Base-by-base conservation (phyloP, 805 yeast genomes). In the Cephaloascus albidus region DNA sequence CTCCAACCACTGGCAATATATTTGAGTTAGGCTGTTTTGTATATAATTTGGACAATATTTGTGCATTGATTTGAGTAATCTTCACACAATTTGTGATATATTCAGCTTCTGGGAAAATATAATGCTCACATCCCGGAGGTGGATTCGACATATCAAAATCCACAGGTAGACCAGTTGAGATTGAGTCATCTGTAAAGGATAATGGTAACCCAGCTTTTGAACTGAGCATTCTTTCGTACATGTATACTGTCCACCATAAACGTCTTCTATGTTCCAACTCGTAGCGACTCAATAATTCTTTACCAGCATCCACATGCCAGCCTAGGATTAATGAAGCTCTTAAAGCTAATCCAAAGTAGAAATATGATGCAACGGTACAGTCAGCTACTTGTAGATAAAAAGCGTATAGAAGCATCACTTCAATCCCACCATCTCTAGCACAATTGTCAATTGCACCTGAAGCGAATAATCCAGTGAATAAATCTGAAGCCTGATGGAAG, bases 361-460 rank as follows among this genome's bases (percentile, higher is more conserved):
- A 81, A 49, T 84, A 84, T 3, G 89, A 81, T 1, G 89, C 84
- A 5, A 83, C 80, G 1, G 89, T 84, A 51, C 88, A 81, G 53
- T 84, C 94, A 0, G 90, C 90, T 20, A 84, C 90, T 55, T 84
- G 94, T 23, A 84, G 60, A 53, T 81, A 84, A 50, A 84, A 84
- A 0, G 90, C 90, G 58, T 83, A 83, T 15, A 84, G 59, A 19
- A 84, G 56, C 63, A 82, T 64, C 2, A 81, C 87, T 54, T 84
- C 94, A 18, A 84, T 73, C 43, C 89, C 88, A 31, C 90, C 89
- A 52, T 81, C 88, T 49, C 81, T 74, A 1, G 87, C 81, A 39
- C 80, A 75, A 48, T 81, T 81, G 52, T 82, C 89, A 37, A 84
- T 74, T 4, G 87, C 83, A n/a, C 88, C 88, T 31, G 84, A 76